phyloP scores from a whole-genome alignment of 1,284 basidiomycete genomes.

The Papiliotrema terrestris region DNA sequence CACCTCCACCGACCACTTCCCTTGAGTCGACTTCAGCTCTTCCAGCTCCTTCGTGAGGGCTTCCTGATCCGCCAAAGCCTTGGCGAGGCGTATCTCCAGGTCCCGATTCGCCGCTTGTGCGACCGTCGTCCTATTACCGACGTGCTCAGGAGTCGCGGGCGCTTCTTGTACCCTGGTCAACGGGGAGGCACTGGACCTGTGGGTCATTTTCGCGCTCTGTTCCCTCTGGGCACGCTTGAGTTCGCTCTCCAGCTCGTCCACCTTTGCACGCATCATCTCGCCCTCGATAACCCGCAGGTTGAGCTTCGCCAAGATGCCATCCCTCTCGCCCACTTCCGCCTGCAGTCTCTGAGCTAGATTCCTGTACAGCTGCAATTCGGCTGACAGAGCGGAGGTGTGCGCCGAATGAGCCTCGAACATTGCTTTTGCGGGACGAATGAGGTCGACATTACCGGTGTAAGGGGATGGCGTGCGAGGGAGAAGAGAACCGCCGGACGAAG shows the following conservation, averaged over 20 bases:
- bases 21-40: neutral
- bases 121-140: conserved; percentile 19
- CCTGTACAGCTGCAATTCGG: conserved; percentile 29
- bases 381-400: conserved; percentile 24
- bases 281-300: conserved; percentile 26
- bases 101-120: conserved; percentile 25
- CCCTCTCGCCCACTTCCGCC: conserved; percentile 31
- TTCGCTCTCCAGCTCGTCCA: conserved; percentile 15
- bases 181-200: conserved; percentile 3
- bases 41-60: conserved; percentile 10
- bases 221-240: neutral
- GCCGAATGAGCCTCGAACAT: conserved; percentile 32
- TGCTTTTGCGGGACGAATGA: conserved; percentile 23
- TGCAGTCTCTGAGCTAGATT: conserved; percentile 23
- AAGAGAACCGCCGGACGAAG: conserved; percentile 7
- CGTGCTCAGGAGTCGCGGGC: conserved; percentile 2
- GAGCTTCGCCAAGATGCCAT: conserved; percentile 26
- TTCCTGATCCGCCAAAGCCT: conserved; percentile 23
- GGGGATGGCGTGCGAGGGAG: conserved; percentile 6
- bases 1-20: neutral
- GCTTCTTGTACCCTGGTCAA: conserved; percentile 7
- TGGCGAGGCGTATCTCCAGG: conserved; percentile 33
- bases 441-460: neutral
- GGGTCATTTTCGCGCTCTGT: neutral
- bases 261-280: conserved; percentile 21